Conservation (phyloP, 1,284 basidiomycete genomes). For the Tylopilus sp. region DNA sequence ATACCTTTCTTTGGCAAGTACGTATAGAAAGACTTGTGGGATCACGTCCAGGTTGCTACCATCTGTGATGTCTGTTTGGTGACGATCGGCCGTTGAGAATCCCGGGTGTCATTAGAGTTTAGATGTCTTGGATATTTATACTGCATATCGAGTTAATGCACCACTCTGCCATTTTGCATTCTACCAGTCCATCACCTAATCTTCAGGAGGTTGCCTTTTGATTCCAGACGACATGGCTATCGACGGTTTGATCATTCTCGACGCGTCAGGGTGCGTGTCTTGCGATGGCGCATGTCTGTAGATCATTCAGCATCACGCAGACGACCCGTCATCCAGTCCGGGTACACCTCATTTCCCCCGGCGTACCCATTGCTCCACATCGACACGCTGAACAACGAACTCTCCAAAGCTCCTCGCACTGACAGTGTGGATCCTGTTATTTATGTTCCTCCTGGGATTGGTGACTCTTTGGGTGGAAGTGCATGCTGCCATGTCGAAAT, state of each 20-base stretch:
- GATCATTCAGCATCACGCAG: slow-evolving; percentile 42
- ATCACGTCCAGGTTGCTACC: not conserved
- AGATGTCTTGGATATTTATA: slow-evolving; percentile 10
- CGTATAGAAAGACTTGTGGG: slow-evolving; percentile 45
- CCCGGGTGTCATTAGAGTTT: slow-evolving; percentile 8
- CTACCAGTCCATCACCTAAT: not conserved
- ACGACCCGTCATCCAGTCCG: slow-evolving; percentile 87
- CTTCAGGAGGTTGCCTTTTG: not conserved
- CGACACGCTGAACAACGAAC: slow-evolving; percentile 78
- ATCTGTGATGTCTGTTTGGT: slow-evolving; percentile 3
- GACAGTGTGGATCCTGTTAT: slow-evolving; percentile 70
- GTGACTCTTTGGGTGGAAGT: slow-evolving; percentile 48
- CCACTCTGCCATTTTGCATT: slow-evolving; percentile 1
- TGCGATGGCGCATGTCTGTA: not conserved
- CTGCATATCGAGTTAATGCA: slow-evolving; percentile 7
- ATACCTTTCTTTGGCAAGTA: slow-evolving; percentile 94
- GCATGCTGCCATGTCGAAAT: slow-evolving; percentile 81
- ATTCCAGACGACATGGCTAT: slow-evolving; percentile 56
- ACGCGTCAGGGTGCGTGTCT: slow-evolving; percentile 66
- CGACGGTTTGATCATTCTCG: slow-evolving; percentile 89
- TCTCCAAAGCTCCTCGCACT: slow-evolving; percentile 53
- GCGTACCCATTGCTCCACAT: slow-evolving; percentile 85
- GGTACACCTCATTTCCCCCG: slow-evolving; percentile 77
- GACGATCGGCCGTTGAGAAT: not conserved
- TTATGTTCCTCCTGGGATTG: slow-evolving; percentile 53